phyloP scores from a whole-genome alignment of 805 yeast genomes.

The Metschnikowia similis region DNA sequence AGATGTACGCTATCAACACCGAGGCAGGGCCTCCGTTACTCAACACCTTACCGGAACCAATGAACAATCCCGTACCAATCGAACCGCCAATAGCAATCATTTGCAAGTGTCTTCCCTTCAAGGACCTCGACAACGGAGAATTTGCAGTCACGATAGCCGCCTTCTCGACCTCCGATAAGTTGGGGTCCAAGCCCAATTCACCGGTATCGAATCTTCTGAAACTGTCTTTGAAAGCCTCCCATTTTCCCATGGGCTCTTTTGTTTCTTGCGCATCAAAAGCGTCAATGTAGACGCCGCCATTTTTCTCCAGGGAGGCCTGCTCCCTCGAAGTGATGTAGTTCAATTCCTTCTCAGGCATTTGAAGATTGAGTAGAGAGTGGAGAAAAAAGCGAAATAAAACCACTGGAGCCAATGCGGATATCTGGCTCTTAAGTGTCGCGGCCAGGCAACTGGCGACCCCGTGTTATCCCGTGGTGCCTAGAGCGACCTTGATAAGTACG shows the following conservation, averaged over 20 bases:
- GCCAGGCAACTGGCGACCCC: neutral
- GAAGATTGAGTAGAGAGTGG: neutral
- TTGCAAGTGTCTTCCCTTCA: slow-evolving; percentile 57
- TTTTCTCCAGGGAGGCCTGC: slow-evolving; percentile 32
- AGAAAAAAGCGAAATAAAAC: neutral
- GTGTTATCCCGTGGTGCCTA: neutral
- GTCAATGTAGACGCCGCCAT: slow-evolving; percentile 36
- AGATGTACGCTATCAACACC: slow-evolving; percentile 34
- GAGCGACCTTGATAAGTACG: neutral
- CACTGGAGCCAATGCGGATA: neutral
- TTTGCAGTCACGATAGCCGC: slow-evolving; percentile 48
- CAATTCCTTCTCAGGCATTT: slow-evolving; percentile 40
- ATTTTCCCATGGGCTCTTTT: slow-evolving; percentile 13
- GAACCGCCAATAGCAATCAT: slow-evolving; percentile 84
- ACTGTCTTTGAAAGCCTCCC: slow-evolving; percentile 25
- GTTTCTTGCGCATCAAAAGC: slow-evolving; percentile 22
- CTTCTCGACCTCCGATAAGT: slow-evolving; percentile 37
- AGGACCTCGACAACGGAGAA: slow-evolving; percentile 53
- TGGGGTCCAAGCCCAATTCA: slow-evolving; percentile 43
- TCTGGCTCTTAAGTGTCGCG: neutral
- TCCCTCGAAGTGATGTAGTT: slow-evolving; percentile 37
- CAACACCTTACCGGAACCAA: slow-evolving; percentile 65
- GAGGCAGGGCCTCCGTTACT: slow-evolving; percentile 70
- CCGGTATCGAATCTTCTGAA: slow-evolving; percentile 30
- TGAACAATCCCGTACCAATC: slow-evolving; percentile 80